Base-by-base conservation (phyloP, 495 filamentous ascomycete genomes). In the Xylaria grammica region DNA sequence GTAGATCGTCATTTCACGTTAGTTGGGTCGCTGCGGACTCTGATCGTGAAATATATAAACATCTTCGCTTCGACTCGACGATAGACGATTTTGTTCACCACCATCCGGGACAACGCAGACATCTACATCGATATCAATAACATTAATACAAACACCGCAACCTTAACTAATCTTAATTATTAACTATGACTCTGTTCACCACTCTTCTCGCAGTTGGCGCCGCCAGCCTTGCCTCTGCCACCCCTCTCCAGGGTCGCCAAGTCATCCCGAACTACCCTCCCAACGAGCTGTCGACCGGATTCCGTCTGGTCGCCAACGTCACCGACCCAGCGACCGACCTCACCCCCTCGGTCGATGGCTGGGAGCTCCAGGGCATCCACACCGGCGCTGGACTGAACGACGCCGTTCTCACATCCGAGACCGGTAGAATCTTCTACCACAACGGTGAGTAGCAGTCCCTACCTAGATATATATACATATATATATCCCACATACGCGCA, bases 361-460 rank as follows among this genome's bases (percentile, higher is more conserved):
- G 17, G 30, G 58, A 58, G 34, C 19, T 78, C 29, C 38, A 53
- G 17, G 69, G 68, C 13, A 69, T 64, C 11, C 76, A 78, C 65
- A 68, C 65, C 15, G 74, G 73, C 19, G 67, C 76, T 9, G 73
- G 70, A n/a, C 27, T 63, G n/a, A 73, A 71, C 68, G 74, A 65
- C 10, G 75, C 71, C 20, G 67, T 71, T 9, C 66, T 76, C 52
- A 46, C 63, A 8, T n/a, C 42, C 26, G 55, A 51, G 27, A 36
- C 9, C 11, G 72, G 61, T 17, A 65, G 67, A 19, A 53, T 77
- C 64, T 78, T 75, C 61, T 78, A 77, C 69, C 65, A 73, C 29
- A 77, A 77, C 63, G 74, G 62, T 65, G 26, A 51, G 62, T 24
- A 3, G 9, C 4, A 27, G n/a, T 0, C 20, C 15, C 15, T n/a